Evolutionary conservation across 768 basidiomycete genomes (phyloP).

Genomic region (Phlebiopsis gigantea): DNA sequence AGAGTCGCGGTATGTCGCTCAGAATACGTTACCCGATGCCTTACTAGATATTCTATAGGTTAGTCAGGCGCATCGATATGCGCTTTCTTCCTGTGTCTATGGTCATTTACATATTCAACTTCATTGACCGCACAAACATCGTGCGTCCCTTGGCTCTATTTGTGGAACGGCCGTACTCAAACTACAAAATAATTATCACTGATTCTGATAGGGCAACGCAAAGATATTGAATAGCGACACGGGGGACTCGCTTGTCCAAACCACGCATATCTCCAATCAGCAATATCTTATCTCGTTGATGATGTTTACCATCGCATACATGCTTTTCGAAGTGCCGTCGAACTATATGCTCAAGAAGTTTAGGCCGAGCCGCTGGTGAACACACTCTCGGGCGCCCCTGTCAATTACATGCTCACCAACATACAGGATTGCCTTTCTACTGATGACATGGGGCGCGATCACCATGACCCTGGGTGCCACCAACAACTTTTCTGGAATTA

Average conservation of each 20-base stretch:
- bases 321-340: conserved; percentile 34
- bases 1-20: background rate
- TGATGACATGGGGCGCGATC: conserved; percentile 34
- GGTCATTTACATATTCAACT: conserved; percentile 32
- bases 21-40: conserved; percentile 38
- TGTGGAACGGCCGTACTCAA: no score
- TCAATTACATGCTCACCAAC: conserved; percentile 38
- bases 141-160: conserved; percentile 6
- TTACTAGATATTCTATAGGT: conserved; percentile 15
- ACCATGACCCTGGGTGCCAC: conserved; percentile 27
- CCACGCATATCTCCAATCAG: conserved; percentile 6
- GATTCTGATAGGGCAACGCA: conserved; percentile 10
- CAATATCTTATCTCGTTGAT: conserved; percentile 19
- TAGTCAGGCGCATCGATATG: conserved; percentile 23
- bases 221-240: conserved; percentile 22
- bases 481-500: conserved; percentile 24
- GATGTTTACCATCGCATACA: conserved; percentile 19
- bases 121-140: conserved; percentile 17
- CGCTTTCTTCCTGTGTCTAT: conserved; percentile 31
- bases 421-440: conserved; percentile 29
- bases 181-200: background rate
- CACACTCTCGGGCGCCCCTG: conserved; percentile 2
- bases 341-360: conserved; percentile 35
- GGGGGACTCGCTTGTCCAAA: conserved; percentile 15
- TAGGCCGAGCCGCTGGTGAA: conserved; percentile 30